Evolutionary conservation across 768 basidiomycete species (phyloP), one percentile per base, ranked within the genome.

Genomic region (Lactarius pseudohatsudake): DNA sequence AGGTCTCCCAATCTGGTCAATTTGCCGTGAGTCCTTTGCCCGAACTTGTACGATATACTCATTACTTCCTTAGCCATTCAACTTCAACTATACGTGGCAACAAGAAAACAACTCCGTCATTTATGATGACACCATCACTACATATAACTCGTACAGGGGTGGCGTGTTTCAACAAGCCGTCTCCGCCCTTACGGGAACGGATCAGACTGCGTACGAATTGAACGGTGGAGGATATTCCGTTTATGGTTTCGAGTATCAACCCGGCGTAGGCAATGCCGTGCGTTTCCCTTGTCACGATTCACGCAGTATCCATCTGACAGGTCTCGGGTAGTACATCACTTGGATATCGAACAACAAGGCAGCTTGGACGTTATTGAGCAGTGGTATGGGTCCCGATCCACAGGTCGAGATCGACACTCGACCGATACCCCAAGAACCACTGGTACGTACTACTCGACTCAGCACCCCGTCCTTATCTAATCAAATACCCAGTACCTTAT

Each of bases 81-180:
- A 71, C 45, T 30, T 30, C 8, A 57, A 53, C 38, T 71, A 71
- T 55, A 61, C 36, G 22, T 68, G 67, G 67, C 54, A 54, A n/a
- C 18, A 62, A n/a, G 4, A 18, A 15, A 36, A 4, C 11, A 40
- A 54, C 13, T 18, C 64, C 40, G 2, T 18, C 34, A 34, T 67
- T n/a, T 22, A 56, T 30, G 36, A 64, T 28, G 36, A 38, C 11
- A 38, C 2, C 66, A n/a, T 38, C 7, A 56, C 66, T 8, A 0
- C 1, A 16, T 28, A 45, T 6, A 94, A 94, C 72, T 65, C 83
- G 6, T 94, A 91, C 73, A 81, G 77, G 20, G 95, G 95, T 53
- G 90, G 89, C 57, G 83, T 82, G 10, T 91, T 84, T 74, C 95
- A 96, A 75, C 92, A 96, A 72, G 89, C 93, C 2, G 89, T 89